A percentile compares a stretch with the other conserved stretches of the same genome.
These are phyloP conservation scores for Eucalyptus decipiens DNA, from an alignment of 345 rosid species.

Conservation along the genomic window DNA sequence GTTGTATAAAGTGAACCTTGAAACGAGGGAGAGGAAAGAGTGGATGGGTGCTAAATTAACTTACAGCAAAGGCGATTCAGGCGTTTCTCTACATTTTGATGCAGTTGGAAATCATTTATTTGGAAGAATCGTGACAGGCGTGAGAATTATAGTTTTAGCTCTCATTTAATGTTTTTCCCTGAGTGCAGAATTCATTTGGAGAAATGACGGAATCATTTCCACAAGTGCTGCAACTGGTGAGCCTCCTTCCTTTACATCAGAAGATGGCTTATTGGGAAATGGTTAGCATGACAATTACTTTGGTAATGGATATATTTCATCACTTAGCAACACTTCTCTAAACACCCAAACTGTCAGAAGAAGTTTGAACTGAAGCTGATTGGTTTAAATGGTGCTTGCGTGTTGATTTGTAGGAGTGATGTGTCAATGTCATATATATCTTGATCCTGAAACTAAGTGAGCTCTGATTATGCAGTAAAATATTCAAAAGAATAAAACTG, in stretches of 20 bases:
- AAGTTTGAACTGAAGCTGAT: neutral
- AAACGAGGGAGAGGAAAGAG: neutral
- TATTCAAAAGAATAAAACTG: neutral
- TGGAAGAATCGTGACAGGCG: neutral
- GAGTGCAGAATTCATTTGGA: neutral
- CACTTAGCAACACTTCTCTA: neutral
- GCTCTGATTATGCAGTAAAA: neutral
- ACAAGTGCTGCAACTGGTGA: neutral
- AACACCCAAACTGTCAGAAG: neutral
- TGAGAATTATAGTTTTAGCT: neutral
- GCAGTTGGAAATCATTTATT: neutral
- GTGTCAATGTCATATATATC: neutral
- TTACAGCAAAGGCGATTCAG: neutral
- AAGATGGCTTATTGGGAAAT: neutral
- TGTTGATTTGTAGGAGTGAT: neutral
- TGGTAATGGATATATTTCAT: neutral
- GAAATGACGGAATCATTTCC: neutral
- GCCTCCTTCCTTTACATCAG: neutral
- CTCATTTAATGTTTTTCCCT: neutral
- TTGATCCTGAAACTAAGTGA: neutral
- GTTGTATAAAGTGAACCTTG: neutral
- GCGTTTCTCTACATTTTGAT: neutral
- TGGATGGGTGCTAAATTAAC: neutral
- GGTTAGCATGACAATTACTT: neutral
- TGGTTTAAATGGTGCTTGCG: neutral